These are phyloP conservation scores for Collybia sordida DNA, from an alignment of 768 basidiomycete species.

Conservation along the genomic window DNA sequence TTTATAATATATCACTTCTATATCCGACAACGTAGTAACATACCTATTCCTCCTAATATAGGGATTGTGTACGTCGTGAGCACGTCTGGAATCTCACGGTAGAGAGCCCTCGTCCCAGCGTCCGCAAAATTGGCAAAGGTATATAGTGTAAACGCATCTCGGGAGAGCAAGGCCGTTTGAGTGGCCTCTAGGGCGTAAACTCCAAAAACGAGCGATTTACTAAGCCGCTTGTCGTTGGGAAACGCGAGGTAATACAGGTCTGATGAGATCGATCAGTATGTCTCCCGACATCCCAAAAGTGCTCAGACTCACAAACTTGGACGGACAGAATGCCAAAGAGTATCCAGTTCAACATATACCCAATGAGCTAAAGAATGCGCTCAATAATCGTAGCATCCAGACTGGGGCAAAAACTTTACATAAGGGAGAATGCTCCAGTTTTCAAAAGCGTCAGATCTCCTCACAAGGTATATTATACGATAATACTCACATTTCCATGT, in stretches of 20 bases:
- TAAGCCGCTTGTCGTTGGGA: slow-evolving; percentile 9
- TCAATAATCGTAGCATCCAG: too few relatives aligned
- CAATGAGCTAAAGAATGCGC: slow-evolving; percentile 8
- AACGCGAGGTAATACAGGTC: slow-evolving; percentile 18
- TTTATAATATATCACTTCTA: neutral
- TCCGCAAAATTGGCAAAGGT: slow-evolving; percentile 4
- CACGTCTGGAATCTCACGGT: neutral
- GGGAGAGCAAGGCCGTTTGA: slow-evolving; percentile 6
- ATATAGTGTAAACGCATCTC: slow-evolving; percentile 4
- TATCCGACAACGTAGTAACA: neutral
- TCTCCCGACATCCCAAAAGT: neutral
- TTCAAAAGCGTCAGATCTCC: too few relatives aligned
- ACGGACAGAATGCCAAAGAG: slow-evolving; percentile 17
- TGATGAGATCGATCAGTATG: neutral
- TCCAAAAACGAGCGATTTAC: slow-evolving; percentile 11
- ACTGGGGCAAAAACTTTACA: too few relatives aligned
- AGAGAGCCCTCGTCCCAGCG: neutral
- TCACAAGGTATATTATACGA: too few relatives aligned
- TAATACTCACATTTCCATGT: too few relatives aligned
- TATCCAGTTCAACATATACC: slow-evolving; percentile 15
- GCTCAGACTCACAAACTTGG: slow-evolving; percentile 12
- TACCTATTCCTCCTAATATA: slow-evolving; percentile 4
- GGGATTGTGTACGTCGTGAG: neutral
- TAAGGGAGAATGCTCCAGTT: too few relatives aligned
- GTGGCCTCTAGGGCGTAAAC: slow-evolving; percentile 14